phyloP scores from a whole-genome alignment of 805 yeast genomes.

The Candida takata region DNA sequence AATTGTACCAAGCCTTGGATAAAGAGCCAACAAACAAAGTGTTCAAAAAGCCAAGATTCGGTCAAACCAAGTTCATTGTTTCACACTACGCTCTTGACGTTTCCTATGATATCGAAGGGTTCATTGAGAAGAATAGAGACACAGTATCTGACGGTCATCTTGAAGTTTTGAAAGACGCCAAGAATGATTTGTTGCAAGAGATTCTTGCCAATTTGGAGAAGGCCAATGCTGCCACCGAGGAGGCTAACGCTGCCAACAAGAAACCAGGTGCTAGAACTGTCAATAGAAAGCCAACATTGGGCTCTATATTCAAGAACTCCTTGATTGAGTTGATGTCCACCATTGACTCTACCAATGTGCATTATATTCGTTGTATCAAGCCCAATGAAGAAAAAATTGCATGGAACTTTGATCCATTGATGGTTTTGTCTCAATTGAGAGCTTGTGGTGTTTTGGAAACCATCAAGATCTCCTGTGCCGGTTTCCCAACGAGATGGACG shows the following conservation, averaged over 20 bases:
- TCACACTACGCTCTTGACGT: constrained; percentile 95
- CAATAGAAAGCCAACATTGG: constrained; percentile 83
- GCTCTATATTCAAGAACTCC: constrained; percentile 88
- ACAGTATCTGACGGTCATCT: constrained; percentile 95
- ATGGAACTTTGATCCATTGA: constrained; percentile 91
- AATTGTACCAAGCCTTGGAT: constrained; percentile 78
- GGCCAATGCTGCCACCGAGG: constrained; percentile 29
- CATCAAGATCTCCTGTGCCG: constrained; percentile 93
- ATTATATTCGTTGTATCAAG: constrained; percentile 94
- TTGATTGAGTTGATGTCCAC: constrained; percentile 90
- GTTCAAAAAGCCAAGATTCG: constrained; percentile 91
- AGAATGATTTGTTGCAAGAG: constrained; percentile 56
- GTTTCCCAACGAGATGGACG: constrained; percentile 95
- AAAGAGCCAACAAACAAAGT: constrained; percentile 69
- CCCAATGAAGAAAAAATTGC: constrained; percentile 93
- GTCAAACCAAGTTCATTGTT: constrained; percentile 84
- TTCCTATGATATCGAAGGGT: constrained; percentile 85
- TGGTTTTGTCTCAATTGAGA: constrained; percentile 91
- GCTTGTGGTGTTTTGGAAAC: constrained; percentile 99
- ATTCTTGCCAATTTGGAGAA: constrained; percentile 61
- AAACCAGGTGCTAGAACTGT: constrained; percentile 37
- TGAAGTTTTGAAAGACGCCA: constrained; percentile 68
- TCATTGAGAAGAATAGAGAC: constrained; percentile 94
- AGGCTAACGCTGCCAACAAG: constrained; percentile 26
- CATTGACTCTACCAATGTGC: constrained; percentile 90